phyloP scores from a whole-genome alignment of 2,329 filamentous ascomycete species.

The Pestalotiopsis fici region DNA sequence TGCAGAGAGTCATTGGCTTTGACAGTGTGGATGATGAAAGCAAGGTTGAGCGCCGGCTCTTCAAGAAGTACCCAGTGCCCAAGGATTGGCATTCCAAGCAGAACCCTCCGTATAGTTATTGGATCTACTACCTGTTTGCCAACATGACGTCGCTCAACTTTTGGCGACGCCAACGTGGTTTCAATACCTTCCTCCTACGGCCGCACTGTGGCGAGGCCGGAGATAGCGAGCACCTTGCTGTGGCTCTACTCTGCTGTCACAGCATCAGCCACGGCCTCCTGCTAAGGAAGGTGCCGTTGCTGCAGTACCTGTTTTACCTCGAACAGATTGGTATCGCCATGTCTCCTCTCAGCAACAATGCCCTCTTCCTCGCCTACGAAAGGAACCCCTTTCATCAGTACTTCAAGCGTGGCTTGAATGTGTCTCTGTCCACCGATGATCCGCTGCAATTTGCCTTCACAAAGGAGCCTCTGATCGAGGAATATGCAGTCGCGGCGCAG shows the following conservation, averaged over 20 bases:
- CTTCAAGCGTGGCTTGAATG: slow-evolving; percentile 91
- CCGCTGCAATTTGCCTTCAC: slow-evolving; percentile 98
- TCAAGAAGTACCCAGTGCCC: slow-evolving; percentile 91
- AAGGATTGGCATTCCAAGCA: slow-evolving; percentile 88
- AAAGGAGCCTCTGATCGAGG: slow-evolving; percentile 96
- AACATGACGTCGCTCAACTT: slow-evolving; percentile 92
- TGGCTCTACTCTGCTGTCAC: slow-evolving; percentile 88
- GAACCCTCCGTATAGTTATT: slow-evolving; percentile 98
- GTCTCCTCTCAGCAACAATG: slow-evolving; percentile 99
- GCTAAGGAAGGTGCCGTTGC: slow-evolving; percentile 86
- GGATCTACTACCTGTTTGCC: slow-evolving; percentile 96
- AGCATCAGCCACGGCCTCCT: slow-evolving; percentile 95
- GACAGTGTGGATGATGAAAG: slow-evolving; percentile 98
- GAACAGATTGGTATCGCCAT: slow-evolving; percentile 98
- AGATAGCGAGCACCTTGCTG: slow-evolving; percentile 93
- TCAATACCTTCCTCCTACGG: slow-evolving; percentile 91
- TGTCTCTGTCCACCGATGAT: slow-evolving; percentile 94
- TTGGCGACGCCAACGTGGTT: slow-evolving; percentile 86
- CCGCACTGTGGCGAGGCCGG: slow-evolving; percentile 97
- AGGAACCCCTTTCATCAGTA: slow-evolving; percentile 95
- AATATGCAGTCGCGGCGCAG: slow-evolving; percentile 96
- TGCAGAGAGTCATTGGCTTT: slow-evolving; percentile 94
- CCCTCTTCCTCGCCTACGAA: slow-evolving; percentile 93
- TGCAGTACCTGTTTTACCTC: slow-evolving; percentile 97
- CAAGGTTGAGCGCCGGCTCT: slow-evolving; percentile 92